phyloP scores from a whole-genome alignment of 2,329 filamentous ascomycete genomes.

The Aspergillus bombycis region DNA sequence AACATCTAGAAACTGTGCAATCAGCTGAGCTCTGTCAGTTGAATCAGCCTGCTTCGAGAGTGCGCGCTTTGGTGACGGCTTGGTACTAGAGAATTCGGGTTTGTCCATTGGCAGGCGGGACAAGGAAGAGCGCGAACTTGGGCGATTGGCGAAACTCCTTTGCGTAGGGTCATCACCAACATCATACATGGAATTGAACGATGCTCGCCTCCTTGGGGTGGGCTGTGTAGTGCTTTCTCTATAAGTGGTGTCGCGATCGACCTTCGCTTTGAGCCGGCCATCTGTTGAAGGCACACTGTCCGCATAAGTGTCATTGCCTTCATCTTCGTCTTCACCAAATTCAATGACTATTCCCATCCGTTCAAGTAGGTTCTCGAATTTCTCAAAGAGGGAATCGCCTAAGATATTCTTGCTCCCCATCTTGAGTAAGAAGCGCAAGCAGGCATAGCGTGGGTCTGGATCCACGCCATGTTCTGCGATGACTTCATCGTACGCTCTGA shows the following conservation, averaged over 20 bases:
- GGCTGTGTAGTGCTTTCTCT: conserved; percentile 34
- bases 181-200: conserved; percentile 58
- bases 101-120: conserved; percentile 45
- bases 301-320: conserved; percentile 33
- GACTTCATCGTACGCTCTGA: conserved; percentile 76
- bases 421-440: conserved; percentile 77
- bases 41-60: conserved; percentile 22
- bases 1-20: conserved; percentile 43
- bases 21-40: conserved; percentile 40
- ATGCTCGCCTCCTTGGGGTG: conserved; percentile 52
- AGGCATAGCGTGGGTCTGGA: conserved; percentile 72
- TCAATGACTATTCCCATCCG: conserved; percentile 74
- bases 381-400: conserved; percentile 64
- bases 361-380: conserved; percentile 69
- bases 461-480: conserved; percentile 72
- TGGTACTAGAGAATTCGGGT: conserved; percentile 34
- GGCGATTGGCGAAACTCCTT: conserved; percentile 38
- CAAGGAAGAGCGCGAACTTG: conserved; percentile 48
- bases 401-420: conserved; percentile 66
- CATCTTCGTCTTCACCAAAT: conserved; percentile 46
- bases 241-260: conserved; percentile 21
- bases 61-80: conserved; percentile 20
- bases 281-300: conserved; percentile 27
- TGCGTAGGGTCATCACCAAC: conserved; percentile 57
- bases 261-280: conserved; percentile 23